phyloP scores from a whole-genome alignment of 345 rosid species.

The Citrus reticulata region DNA sequence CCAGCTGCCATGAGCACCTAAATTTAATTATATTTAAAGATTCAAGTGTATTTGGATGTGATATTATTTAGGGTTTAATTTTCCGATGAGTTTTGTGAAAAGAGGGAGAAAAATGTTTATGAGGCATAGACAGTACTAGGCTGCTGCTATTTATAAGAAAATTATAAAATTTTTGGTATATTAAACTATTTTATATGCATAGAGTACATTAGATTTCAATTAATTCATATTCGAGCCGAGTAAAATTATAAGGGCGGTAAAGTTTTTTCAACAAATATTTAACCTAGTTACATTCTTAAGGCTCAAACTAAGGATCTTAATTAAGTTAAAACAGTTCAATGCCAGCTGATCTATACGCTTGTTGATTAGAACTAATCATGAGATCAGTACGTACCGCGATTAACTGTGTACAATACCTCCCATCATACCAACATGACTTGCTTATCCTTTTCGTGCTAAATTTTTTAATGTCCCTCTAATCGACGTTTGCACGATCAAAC shows the following conservation, averaged over 20 bases:
- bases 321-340: fast-evolving
- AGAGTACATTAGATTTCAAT: fast-evolving
- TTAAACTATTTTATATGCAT: fast-evolving
- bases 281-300: fast-evolving
- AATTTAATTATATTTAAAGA: not conserved
- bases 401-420: not conserved
- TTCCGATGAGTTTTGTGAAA: not conserved
- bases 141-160: slow-evolving; percentile 3
- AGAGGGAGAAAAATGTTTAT: not conserved
- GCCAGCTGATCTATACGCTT: fast-evolving
- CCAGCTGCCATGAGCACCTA: slow-evolving; percentile 34
- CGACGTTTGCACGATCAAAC: not conserved
- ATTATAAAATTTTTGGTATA: no score
- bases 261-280: fast-evolving
- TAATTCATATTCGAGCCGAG: fast-evolving
- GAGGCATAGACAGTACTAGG: not conserved
- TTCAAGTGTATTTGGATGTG: not conserved
- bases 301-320: fast-evolving
- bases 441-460: slow-evolving; percentile 11
- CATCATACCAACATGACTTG: slow-evolving; percentile 17
- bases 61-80: not conserved
- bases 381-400: not conserved
- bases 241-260: fast-evolving
- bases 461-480: not conserved
- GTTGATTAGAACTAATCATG: fast-evolving